Conservation (phyloP, 1,284 basidiomycete species). For the Sanghuangporus sanghuang region DNA sequence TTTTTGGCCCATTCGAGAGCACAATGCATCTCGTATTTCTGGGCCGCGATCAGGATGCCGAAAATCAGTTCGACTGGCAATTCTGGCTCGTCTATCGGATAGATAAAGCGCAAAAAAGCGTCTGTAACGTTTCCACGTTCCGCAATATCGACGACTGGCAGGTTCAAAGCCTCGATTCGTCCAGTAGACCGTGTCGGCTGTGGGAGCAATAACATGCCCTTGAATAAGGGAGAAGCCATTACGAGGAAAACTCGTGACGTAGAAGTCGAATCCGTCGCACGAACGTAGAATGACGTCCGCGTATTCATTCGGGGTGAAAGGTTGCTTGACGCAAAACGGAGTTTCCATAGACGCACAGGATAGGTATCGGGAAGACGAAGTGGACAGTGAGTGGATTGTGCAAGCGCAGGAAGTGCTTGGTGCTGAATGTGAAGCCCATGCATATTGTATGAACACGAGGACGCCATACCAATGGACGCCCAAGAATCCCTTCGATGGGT, state of each 20-base stretch:
- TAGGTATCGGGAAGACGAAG: neutral
- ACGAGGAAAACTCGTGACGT: slow-evolving; percentile 39
- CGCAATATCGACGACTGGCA: slow-evolving; percentile 49
- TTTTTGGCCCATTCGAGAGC: neutral
- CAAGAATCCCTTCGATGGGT: too few relatives aligned
- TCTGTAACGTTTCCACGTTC: slow-evolving; percentile 43
- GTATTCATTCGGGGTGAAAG: slow-evolving; percentile 8
- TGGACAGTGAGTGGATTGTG: neutral
- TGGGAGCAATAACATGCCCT: slow-evolving; percentile 27
- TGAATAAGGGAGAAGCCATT: slow-evolving; percentile 41
- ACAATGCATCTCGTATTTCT: neutral
- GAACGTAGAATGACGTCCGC: slow-evolving; percentile 40
- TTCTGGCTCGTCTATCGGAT: slow-evolving; percentile 28
- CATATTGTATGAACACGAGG: too few relatives aligned
- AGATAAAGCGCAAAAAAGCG: slow-evolving; percentile 48
- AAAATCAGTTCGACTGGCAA: neutral
- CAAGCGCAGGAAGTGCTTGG: neutral
- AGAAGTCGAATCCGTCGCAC: slow-evolving; percentile 40
- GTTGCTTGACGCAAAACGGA: neutral
- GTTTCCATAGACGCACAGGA: neutral
- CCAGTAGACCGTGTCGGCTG: neutral
- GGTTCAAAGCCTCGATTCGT: neutral
- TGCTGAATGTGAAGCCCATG: neutral
- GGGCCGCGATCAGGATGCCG: neutral
- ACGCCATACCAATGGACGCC: too few relatives aligned